Base-by-base conservation (phyloP, 495 filamentous ascomycete genomes). In the Aspergillus bertholletiae region DNA sequence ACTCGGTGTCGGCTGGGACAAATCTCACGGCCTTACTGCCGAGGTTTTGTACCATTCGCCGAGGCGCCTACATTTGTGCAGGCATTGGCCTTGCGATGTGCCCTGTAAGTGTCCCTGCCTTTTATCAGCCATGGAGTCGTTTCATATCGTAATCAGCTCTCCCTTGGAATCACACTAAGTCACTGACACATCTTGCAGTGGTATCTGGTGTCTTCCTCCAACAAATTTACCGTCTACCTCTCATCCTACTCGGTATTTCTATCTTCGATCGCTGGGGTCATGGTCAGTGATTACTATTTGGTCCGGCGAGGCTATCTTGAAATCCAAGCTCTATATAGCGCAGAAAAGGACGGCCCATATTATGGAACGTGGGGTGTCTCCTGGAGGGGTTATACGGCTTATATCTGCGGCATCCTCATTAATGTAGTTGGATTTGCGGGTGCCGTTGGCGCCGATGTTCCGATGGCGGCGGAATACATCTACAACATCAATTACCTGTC, bases 21-120 rank as follows among this genome's bases (percentile, higher is more conserved):
- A 92, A 97, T 65, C 80, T 96, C 82, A 95, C 92, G 2, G 92
- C 92, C 0, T 74, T 97, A 15, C 70, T 95, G 1, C 92, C 92
- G 0, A 84, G 89, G 40, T 97, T 80, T 63, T 65, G 96, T 57
- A 94, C 87, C 68, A 96, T 97, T 66, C 85, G 92, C 53, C 87
- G 92, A 18, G 92, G 92, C 37, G 90, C 90, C 22, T 96, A 95
- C 61, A 81, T 97, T 59, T 96, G 91, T 68, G 92, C 92, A 0
- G 68, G 76, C 4, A 79, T 96, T 41, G 92, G 92, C 49, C 76
- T 96, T 26, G 88, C 84, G 47, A 94, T 97, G 85, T 93, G 89
- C 62, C 92, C 92, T 51, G 77, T 78, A 74, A 20, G 68, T 61
- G 8, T 30, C 21, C 44, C n/a, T n/a, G n/a, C n/a, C n/a, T n/a